Conservation (phyloP, 2,329 filamentous ascomycete genomes). For the Ophiocordyceps australis region DNA sequence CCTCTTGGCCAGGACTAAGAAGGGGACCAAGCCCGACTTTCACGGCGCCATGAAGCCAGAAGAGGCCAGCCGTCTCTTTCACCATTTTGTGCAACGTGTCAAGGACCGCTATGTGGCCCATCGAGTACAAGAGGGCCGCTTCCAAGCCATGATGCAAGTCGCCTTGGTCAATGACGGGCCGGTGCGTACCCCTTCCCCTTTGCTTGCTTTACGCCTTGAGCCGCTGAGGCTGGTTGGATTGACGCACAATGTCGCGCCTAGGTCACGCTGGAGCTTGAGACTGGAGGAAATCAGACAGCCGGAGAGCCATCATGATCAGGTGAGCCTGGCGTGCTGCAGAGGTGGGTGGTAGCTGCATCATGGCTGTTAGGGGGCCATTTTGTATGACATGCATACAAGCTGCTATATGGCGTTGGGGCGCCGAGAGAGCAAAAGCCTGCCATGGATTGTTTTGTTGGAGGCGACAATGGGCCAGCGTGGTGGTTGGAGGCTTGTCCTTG, state of each 20-base stretch:
- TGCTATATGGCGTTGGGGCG: too few species aligned
- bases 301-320: constrained; percentile 1
- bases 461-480: too few species aligned
- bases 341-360: too few species aligned
- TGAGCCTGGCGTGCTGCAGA: too few species aligned
- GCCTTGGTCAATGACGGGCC: constrained; percentile 74
- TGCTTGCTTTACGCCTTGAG: not conserved
- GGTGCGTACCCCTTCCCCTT: constrained; percentile 18
- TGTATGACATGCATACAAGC: too few species aligned
- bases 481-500: too few species aligned
- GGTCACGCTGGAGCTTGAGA: constrained; percentile 8
- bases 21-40: constrained; percentile 90
- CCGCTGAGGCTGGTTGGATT: too few species aligned
- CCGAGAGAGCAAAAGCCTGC: too few species aligned
- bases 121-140: constrained; percentile 83
- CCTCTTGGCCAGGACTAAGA: constrained; percentile 79
- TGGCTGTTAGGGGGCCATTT: too few species aligned
- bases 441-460: too few species aligned
- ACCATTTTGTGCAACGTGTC: constrained; percentile 65
- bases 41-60: constrained; percentile 68
- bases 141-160: constrained; percentile 98
- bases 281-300: constrained; percentile 1
- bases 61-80: constrained; percentile 66
- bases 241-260: constrained; percentile 2
- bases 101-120: constrained; percentile 52